Evolutionary conservation across 441 rosid genomes (phyloP), one percentile per base, ranked within the genome.

Genomic region (Pelargonium myrrhifolium): DNA sequence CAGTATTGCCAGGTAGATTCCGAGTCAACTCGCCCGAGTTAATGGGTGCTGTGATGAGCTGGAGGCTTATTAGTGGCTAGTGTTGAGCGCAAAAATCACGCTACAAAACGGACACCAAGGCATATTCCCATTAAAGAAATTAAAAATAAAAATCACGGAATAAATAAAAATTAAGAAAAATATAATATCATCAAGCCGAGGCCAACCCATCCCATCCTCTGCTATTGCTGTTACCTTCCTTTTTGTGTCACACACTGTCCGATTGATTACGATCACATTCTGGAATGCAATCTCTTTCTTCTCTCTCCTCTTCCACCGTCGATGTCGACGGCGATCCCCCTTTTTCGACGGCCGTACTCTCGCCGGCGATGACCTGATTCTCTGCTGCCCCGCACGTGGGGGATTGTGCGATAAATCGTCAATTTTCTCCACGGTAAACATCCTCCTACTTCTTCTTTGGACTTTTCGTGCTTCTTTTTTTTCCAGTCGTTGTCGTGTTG

Each of bases 281-380:
- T 53, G 11, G 18, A 53, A 53, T 17, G 24, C 22, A 53, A 53
- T 53, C 60, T 18, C 60, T 17, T 49, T 18, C 22, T 21, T 53
- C 60, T 17, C 60, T 53, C 60, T 53, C 60, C n/a, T 51, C 21
- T 9, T n/a, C 58, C 24, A 53, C 24, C 60, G 60, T 18, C 9
- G 60, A 5, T 17, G 43, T 39, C 43, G 43, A 39, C 43, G 43
- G 43, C 43, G 43, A 39, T 9, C 43, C 43, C 43, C 43, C 43
- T 39, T 39, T 39, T 39, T 9, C 43, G 9, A 1, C 31, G 43
- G 9, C 43, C 43, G 10, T 6, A 4, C 43, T 9, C 18, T 53
- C 60, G 58, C 58, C 58, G 58, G 58, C 58, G 58, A 51, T 51
- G 58, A 51, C 58, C 58, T 51, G 58, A 51, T 51, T 51, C 58